Evolutionary conservation across 306 rosid species (phyloP).

Genomic region (Neltuma alba): DNA sequence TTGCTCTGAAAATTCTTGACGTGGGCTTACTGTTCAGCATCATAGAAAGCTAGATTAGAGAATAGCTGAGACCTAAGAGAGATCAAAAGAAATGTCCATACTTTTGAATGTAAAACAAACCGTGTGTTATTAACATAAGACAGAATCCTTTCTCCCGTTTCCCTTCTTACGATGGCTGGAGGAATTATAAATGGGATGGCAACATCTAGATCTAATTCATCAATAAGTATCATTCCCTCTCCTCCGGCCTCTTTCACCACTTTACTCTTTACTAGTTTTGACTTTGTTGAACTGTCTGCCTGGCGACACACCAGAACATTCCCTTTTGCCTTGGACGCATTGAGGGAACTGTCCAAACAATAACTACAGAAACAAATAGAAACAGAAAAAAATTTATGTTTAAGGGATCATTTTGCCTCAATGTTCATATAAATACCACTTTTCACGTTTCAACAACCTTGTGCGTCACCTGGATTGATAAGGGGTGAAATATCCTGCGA

Average conservation of each 20-base stretch:
- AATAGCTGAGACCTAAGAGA: slow-evolving; percentile 10
- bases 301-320: slow-evolving; percentile 81
- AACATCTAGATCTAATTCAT: slow-evolving; percentile 63
- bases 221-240: slow-evolving; percentile 82
- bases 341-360: slow-evolving; percentile 82
- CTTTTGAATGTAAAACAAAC: slow-evolving; percentile 38
- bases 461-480: slow-evolving; percentile 96
- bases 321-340: slow-evolving; percentile 72
- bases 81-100: slow-evolving; percentile 23
- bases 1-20: slow-evolving; percentile 65
- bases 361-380: slow-evolving; percentile 52
- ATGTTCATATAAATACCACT: slow-evolving; percentile 24
- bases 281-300: slow-evolving; percentile 68
- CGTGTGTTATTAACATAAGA: slow-evolving; percentile 57
- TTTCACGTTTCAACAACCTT: slow-evolving; percentile 60
- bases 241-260: slow-evolving; percentile 77
- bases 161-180: slow-evolving; percentile 71
- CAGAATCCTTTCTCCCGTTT: slow-evolving; percentile 53
- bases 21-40: slow-evolving; percentile 53
- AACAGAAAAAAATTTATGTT: not conserved
- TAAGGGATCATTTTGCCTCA: slow-evolving; percentile 24
- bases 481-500: slow-evolving; percentile 82
- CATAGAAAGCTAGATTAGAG: slow-evolving; percentile 17
- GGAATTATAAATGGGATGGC: slow-evolving; percentile 79
- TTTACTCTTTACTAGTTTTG: slow-evolving; percentile 69